phyloP scores from a whole-genome alignment of 202 grass and related monocot genomes.

The Alloteropsis angusta region DNA sequence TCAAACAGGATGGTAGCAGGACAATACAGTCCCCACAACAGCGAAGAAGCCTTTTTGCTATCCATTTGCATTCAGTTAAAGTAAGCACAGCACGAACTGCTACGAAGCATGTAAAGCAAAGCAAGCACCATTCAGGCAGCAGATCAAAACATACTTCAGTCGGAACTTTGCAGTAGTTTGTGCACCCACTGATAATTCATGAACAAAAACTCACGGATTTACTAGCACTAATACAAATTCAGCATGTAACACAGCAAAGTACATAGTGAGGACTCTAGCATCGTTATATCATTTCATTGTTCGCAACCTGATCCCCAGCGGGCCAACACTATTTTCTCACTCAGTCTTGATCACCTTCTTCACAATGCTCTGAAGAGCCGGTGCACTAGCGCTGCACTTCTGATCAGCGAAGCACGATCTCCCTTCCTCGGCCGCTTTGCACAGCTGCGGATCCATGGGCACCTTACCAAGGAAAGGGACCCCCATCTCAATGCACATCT shows the following conservation, averaged over 20 bases:
- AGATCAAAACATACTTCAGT: not conserved
- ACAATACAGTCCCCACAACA: not conserved
- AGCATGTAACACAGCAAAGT: not conserved
- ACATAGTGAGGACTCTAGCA: not conserved
- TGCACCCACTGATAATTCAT: not conserved
- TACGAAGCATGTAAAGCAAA: not conserved
- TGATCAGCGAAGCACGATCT: constrained; percentile 75
- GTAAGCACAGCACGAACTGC: not conserved
- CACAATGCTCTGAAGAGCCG: constrained; percentile 61
- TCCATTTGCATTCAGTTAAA: not conserved
- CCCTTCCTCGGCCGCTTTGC: constrained; percentile 87
- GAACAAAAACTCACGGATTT: not conserved
- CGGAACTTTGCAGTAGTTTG: not conserved
- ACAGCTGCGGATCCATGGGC: constrained; percentile 83
- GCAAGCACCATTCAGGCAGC: not conserved
- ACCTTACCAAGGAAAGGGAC: constrained; percentile 91
- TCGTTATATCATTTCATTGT: not conserved
- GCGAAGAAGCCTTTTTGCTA: not conserved
- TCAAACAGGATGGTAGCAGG: no score
- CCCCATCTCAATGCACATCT: constrained; percentile 81
- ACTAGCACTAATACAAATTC: not conserved
- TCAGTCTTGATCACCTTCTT: constrained; percentile 53
- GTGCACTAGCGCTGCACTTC: constrained; percentile 68
- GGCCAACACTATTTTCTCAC: not conserved
- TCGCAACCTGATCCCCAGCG: not conserved